Evolutionary conservation across 208 protist genomes (phyloP), one percentile per base, ranked within the genome.

Genomic region (Zelonia costaricensis): DNA sequence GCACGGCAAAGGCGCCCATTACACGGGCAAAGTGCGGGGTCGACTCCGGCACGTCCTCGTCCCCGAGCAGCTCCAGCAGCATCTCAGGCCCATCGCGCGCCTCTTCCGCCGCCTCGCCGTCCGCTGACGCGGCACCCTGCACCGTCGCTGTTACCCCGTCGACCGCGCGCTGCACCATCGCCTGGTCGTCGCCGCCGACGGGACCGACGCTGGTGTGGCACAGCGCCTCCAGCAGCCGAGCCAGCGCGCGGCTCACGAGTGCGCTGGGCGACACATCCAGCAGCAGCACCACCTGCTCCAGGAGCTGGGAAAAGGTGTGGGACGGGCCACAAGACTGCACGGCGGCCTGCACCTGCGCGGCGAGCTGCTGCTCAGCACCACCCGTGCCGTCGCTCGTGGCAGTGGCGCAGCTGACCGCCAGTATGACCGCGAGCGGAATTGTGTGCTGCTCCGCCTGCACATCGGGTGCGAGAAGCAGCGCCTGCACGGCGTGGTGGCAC

Each of bases 31-130:
- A 23, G 67, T 93, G 87, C 0, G 81, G 78, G 0, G 57, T 69
- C 1, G 39, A 53, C n/a, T 38, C 20, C 13, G 35, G 28, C 15
- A 86, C 35, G 27, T 71, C 57, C 38, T 78, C 74, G 47, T 93
- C 87, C 0, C 74, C 84, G 15, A 93, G 47, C 31, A 86, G 48
- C 52, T 93, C 87, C 13, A 93, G 58, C 6, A 89, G 36, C 76
- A 91, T 77, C 61, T 93, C 87, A 1, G 47, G 44, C 1, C 51
- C 36, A 23, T 75, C 22, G 28, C 84, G 73, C 3, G 13, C 36
- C 43, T 80, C 64, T 40, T 27, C 77, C 0, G 16, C 38, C 15
- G 59, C 59, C 10, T 80, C 72, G 2, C 64, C 71, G 36, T 25
- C 23, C 10, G 23, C 47, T 31, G 39, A 18, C 31, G 30, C 52